Base-by-base conservation (phyloP, 768 basidiomycete genomes). In the Suillus luteus region DNA sequence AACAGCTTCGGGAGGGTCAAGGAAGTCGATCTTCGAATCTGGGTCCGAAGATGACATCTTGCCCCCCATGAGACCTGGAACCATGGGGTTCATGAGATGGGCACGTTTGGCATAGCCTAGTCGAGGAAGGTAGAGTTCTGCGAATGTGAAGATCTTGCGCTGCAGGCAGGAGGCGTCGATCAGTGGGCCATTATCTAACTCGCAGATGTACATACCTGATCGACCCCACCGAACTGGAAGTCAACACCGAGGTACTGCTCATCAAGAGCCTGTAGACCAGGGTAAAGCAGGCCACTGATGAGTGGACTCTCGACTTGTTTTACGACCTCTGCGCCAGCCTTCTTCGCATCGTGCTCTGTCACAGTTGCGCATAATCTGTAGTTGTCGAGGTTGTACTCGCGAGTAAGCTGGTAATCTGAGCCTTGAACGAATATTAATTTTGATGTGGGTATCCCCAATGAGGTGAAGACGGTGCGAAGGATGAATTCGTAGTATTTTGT, bases 31-130 rank as follows among this genome's bases (percentile, higher is more conserved):
- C 78, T 99, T 99, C 66, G 92, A 95, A 75, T 97, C 93, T 37
- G 95, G 95, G 69, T 99, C 96, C 1, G 96, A 99, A 1, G 95
- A 90, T 17, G 95, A 97, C 97, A 99, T 99, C 74, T 99, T 99
- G 19, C 94, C 93, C 38, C 96, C 96, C 49, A 89, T 88, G 40
- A 97, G 83, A 51, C 96, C 95, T 37, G 96, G 95, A 0, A 99
- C 94, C 96, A 99, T 99, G 40, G 86, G 81, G 78, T 98, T 99
- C 97, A 99, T 99, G 52, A 99, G 82, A 75, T 99, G 97, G 0
- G 96, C 92, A 40, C 96, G 93, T 77, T 97, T 98, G 60, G 81
- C 78, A 80, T 98, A 99, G 41, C 96, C 97, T 38, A 99, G 84
- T 66, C 86, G 84, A 5, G 97, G 97, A 60, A 99, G 90, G 85